Conservation (phyloP, 2,329 filamentous ascomycete genomes). For the Corniculantispora saksenae region DNA sequence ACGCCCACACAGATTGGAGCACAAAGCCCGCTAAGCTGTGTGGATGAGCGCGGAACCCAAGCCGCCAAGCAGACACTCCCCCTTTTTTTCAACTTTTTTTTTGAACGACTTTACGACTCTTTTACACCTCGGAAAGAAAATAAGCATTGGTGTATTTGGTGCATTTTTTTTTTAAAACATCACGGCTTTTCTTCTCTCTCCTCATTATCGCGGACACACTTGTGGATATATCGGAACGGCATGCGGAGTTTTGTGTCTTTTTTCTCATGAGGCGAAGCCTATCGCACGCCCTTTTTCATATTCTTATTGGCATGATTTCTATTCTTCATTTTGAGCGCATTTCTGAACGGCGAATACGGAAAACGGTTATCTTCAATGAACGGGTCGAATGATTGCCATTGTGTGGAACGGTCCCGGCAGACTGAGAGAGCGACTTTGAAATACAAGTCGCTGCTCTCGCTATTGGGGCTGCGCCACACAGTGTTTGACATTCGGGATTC, state of each 20-base stretch:
- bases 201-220: background rate
- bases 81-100: no score
- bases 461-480: no score
- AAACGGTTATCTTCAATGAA: background rate
- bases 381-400: background rate
- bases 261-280: conserved; percentile 5
- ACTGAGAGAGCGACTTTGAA: no score
- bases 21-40: conserved; percentile 3
- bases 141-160: conserved; percentile 8
- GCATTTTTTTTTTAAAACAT: background rate
- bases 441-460: no score
- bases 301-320: background rate
- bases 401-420: no score
- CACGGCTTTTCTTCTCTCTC: background rate
- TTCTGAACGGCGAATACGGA: background rate
- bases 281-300: background rate
- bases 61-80: background rate
- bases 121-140: conserved; percentile 7
- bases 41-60: background rate
- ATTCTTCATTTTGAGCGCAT: background rate
- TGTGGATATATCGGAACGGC: background rate
- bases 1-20: background rate
- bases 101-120: conserved; percentile 11
- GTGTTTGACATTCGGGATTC: background rate
- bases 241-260: conserved; percentile 2